Conservation (phyloP, 2,329 filamentous ascomycete species). For the Claviceps monticola region DNA sequence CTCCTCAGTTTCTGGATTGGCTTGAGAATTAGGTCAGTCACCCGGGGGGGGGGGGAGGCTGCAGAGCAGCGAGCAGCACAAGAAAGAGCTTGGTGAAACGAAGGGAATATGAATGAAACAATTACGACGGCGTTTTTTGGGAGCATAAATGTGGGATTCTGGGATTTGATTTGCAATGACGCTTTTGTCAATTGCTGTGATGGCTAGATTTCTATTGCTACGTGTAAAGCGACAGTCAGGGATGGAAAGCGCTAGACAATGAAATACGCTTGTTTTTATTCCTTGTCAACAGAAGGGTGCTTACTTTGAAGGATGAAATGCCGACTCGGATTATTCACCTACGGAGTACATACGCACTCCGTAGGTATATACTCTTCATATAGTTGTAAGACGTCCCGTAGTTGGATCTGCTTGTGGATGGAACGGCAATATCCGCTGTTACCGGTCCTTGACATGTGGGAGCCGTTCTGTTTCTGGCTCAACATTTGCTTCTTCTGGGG, state of each 20-base stretch:
- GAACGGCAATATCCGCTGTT: no score
- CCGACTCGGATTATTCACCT: no score
- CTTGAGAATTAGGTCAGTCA: conserved; percentile 32
- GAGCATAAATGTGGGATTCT: not conserved
- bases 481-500: no score
- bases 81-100: not conserved
- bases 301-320: no score
- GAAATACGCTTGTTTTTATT: not conserved
- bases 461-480: no score
- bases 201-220: not conserved
- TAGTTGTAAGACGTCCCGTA: no score
- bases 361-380: no score
- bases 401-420: no score
- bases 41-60: not conserved
- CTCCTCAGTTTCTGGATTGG: conserved; percentile 64
- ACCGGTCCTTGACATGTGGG: no score
- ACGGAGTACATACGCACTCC: no score
- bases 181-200: not conserved
- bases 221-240: not conserved
- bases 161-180: not conserved
- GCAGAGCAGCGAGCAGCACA: not conserved
- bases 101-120: not conserved
- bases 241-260: not conserved
- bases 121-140: not conserved
- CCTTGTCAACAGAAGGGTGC: not conserved